Base-by-base conservation (phyloP, 1,139 yeast species). In the Meyerozyma guilliermondii region DNA sequence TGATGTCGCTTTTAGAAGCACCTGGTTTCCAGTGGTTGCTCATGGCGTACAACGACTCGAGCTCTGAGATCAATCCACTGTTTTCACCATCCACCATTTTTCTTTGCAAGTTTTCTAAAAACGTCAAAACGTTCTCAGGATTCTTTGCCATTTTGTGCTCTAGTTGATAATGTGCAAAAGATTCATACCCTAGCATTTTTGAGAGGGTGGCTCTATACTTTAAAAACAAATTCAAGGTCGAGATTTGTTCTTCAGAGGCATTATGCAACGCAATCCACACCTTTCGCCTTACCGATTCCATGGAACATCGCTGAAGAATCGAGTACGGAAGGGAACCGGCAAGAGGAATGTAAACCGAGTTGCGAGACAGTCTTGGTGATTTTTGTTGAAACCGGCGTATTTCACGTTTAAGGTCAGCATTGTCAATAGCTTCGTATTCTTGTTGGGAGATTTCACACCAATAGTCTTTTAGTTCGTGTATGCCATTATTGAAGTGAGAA, bases 131-230 rank as follows among this genome's bases (percentile, higher is more conserved):
- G 54, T 87, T 82, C 26, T 77, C 80, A 0, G 97, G 95, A 8
- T 65, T 74, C 48, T 82, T 82, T 11, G 96, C 96, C 96, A 92
- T 87, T 59, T 94, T 92, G 50, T 88, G 95, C 46, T 80, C 83
- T 35, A 92, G 68, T 56, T 87, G 95, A 57, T 92, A 91, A 41
- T 84, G 83, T 0, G 94, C 81, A 63, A 72, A 92, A 37, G 87
- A 82, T 17, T 66, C 55, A 56, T 79, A 79, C 0, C 95, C 95
- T 68, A 92, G 71, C 66, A 87, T 72, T 39, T 72, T 70, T 0
- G 98, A 91, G 36, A 94, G 65, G 4, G 79, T 66, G 4, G 87
- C 87, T 46, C 98, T 71, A 47, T 81, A 76, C 44, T 75, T 73
- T 28, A 92, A 60, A 50, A 92, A 68, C 31, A 70, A 68, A 40